Percentiles rank a stretch among this genome's conserved stretches.
Evolutionary conservation across 2,329 filamentous ascomycete genomes (phyloP).

Genomic region (Penicillium sp.): DNA sequence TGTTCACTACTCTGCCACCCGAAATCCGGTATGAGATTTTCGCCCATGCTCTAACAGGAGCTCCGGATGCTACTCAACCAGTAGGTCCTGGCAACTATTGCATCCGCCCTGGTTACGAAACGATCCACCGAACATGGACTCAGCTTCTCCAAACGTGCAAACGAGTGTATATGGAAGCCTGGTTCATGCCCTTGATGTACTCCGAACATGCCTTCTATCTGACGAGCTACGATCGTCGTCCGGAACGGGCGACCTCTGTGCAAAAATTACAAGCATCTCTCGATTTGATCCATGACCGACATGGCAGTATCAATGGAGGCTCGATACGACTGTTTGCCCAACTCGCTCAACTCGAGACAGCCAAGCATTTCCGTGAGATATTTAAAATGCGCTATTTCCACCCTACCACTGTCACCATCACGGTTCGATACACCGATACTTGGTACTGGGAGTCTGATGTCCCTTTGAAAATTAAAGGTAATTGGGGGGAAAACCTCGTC

Average conservation of each 20-base stretch:
- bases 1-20: slow-evolving; percentile 42
- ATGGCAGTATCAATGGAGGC: slow-evolving; percentile 27
- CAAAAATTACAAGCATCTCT: slow-evolving; percentile 17
- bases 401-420: slow-evolving; percentile 40
- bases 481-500: slow-evolving; percentile 34
- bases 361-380: slow-evolving; percentile 20
- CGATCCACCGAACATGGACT: slow-evolving; percentile 34
- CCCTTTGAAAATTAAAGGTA: slow-evolving; percentile 32
- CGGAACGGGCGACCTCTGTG: slow-evolving; percentile 15
- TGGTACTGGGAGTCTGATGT: slow-evolving; percentile 43
- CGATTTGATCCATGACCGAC: slow-evolving; percentile 14
- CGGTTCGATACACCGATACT: slow-evolving; percentile 49
- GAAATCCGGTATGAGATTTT: slow-evolving; percentile 50
- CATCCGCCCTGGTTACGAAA: slow-evolving; percentile 40
- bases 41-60: slow-evolving; percentile 36
- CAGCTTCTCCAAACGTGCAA: slow-evolving; percentile 43
- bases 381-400: slow-evolving; percentile 28
- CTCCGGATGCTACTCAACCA: slow-evolving; percentile 26
- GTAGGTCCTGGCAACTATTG: slow-evolving; percentile 36
- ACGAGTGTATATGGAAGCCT: slow-evolving; percentile 40
- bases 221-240: slow-evolving; percentile 27
- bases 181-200: slow-evolving; percentile 41
- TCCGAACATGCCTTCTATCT: slow-evolving; percentile 41
- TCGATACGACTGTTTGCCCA: slow-evolving; percentile 42
- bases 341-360: slow-evolving; percentile 37